Conservation (phyloP, 2,329 filamentous ascomycete species). For the Neoascochyta sp. region DNA sequence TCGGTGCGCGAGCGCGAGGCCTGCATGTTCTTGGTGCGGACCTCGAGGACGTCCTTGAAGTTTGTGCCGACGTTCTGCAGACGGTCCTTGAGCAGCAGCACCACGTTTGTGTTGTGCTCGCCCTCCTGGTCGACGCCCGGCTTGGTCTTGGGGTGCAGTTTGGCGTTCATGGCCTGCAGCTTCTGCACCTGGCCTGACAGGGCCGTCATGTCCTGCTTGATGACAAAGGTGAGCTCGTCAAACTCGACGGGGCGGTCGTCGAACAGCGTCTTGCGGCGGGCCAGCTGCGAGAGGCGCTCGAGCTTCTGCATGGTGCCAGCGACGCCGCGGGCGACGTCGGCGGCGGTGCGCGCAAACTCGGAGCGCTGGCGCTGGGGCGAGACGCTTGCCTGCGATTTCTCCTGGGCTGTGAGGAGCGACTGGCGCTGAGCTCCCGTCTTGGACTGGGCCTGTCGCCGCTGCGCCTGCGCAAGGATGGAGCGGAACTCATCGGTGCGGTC, state of each 20-base stretch:
- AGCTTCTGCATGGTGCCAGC: slow-evolving; percentile 90
- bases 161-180: slow-evolving; percentile 72
- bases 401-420: slow-evolving; percentile 70
- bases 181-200: slow-evolving; percentile 82
- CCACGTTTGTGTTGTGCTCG: slow-evolving; percentile 97
- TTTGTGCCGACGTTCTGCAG: slow-evolving; percentile 88
- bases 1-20: slow-evolving; percentile 88
- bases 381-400: slow-evolving; percentile 58
- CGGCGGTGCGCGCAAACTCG: slow-evolving; percentile 88
- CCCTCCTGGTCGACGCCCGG: slow-evolving; percentile 67
- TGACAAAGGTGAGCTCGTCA: slow-evolving; percentile 93
- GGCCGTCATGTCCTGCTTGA: slow-evolving; percentile 90
- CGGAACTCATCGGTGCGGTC: slow-evolving; percentile 95
- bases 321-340: slow-evolving; percentile 88
- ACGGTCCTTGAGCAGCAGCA: slow-evolving; percentile 85
- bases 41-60: slow-evolving; percentile 96
- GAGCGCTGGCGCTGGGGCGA: slow-evolving; percentile 55
- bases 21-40: slow-evolving; percentile 96
- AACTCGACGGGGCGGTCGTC: slow-evolving; percentile 96
- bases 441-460: slow-evolving; percentile 70
- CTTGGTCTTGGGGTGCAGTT: slow-evolving; percentile 65
- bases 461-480: slow-evolving; percentile 81
- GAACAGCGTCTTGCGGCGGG: slow-evolving; percentile 94
- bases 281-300: slow-evolving; percentile 87
- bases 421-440: slow-evolving; percentile 77